Conservation (phyloP, 2,329 filamentous ascomycete species). For the Aspergillus bombycis region DNA sequence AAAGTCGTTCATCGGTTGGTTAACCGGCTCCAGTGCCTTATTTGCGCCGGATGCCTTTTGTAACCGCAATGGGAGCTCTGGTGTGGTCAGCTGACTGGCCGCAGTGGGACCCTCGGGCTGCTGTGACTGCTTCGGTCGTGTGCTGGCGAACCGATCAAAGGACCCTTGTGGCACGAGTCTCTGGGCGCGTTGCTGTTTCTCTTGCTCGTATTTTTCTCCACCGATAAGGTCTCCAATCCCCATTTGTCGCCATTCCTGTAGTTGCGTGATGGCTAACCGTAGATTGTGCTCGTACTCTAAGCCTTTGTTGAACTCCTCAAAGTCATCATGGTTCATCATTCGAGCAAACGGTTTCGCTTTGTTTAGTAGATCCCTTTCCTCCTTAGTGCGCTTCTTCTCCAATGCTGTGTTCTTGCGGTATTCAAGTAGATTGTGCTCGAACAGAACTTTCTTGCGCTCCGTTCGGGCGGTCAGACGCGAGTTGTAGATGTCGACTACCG, state of each 20-base stretch:
- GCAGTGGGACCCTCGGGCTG: constrained; percentile 73
- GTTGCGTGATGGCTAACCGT: constrained; percentile 81
- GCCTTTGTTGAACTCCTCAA: constrained; percentile 80
- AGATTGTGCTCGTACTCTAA: constrained; percentile 90
- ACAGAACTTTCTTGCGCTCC: constrained; percentile 93
- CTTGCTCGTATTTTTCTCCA: constrained; percentile 89
- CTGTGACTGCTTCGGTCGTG: constrained; percentile 70
- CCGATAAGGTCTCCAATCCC: constrained; percentile 81
- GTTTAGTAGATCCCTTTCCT: constrained; percentile 87
- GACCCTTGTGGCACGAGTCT: constrained; percentile 70
- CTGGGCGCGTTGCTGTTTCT: constrained; percentile 77
- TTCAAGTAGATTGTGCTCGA: constrained; percentile 90
- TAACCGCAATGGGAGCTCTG: constrained; percentile 71
- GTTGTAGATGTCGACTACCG: constrained; percentile 98
- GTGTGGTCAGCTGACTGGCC: constrained; percentile 74
- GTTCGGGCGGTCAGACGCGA: constrained; percentile 85
- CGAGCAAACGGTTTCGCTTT: constrained; percentile 95
- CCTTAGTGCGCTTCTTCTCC: constrained; percentile 95
- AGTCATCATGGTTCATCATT: constrained; percentile 95
- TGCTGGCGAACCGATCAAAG: constrained; percentile 80
- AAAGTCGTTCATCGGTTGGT: constrained; percentile 54
- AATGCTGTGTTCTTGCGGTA: constrained; percentile 87
- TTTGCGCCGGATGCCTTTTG: constrained; percentile 42
- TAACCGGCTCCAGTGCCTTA: constrained; percentile 35
- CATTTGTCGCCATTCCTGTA: constrained; percentile 90